Evolutionary conservation across 331 rosid species (phyloP), one percentile per base, ranked within the genome.

Genomic region (Cucumis variabilis): DNA sequence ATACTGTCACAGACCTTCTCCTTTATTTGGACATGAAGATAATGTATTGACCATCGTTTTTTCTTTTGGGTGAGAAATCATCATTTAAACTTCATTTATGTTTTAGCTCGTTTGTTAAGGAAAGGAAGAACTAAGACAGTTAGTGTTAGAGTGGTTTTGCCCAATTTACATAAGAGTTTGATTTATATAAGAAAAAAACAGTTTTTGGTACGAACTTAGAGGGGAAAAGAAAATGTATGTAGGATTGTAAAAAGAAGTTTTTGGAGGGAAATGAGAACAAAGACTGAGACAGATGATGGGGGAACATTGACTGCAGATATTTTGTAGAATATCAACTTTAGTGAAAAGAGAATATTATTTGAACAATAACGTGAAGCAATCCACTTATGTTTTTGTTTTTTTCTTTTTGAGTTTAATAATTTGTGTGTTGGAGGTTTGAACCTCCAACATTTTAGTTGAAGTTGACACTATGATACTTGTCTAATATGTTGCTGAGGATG

Each of bases 181-280:
- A 77, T 77, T 77, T 50, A 77, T 48, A 14, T 77, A 77, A 77
- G 63, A 77, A 77, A 50, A 48, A 77, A 24, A 24, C 13, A 14
- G 84, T 80, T 27, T 51, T 33, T 33, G 37, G 37, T 33, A 33
- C 16, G 69, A 27, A 80, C 67, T 79, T 51, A 6, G 48, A 17
- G 48, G 25, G 25, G 41, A 78, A 80, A 41, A 25, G 84, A 55
- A 80, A 28, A 80, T 55, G 69, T 66, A 80, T 25, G 63, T 80
- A 25, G 84, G 68, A 8, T 27, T 6, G 46, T 15, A 51, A 13
- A 80, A 80, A 55, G 48, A 80, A 55, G 50, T 80, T 28, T 27
- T 16, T 41, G 84, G 62, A 79, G 84, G 84, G 84, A 25, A 46
- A 79, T 51, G 65, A n/a, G 84, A 78, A 51, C 84, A 79, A 53